A percentile compares a stretch with the other conserved stretches of the same genome.
Evolutionary conservation across 306 rosid species (phyloP).

Genomic region (Fagus crenata): DNA sequence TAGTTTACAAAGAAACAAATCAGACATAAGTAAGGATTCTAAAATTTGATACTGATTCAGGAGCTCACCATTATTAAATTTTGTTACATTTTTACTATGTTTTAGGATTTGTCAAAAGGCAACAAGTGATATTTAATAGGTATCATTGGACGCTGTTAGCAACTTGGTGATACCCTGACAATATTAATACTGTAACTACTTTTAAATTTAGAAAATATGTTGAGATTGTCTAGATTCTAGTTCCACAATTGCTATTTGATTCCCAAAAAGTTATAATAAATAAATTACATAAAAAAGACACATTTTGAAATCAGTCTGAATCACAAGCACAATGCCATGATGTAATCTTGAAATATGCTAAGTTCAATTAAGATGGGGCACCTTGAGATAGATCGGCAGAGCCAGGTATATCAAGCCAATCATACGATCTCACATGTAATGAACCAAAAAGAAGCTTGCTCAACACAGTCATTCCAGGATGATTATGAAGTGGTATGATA

Average conservation of each 20-base stretch:
- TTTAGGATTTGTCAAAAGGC: not conserved
- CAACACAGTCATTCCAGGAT: slow-evolving; percentile 90
- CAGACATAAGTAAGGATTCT: not conserved
- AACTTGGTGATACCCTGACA: not conserved
- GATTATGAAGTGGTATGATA: slow-evolving; percentile 79
- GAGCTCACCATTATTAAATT: not conserved
- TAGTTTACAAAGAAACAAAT: not conserved
- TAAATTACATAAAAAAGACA: not conserved
- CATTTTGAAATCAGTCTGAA: not conserved
- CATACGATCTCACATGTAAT: slow-evolving; percentile 61
- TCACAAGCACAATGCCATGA: slow-evolving; percentile 5
- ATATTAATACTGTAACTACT: not conserved
- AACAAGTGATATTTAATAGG: not conserved
- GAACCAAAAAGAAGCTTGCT: slow-evolving; percentile 89
- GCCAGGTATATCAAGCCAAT: slow-evolving; percentile 70
- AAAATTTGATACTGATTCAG: not conserved
- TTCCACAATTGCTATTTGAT: not conserved
- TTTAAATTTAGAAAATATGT: not conserved
- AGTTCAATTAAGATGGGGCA: slow-evolving; percentile 23
- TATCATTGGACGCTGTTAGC: not conserved
- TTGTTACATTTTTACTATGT: not conserved
- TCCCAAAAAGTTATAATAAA: not conserved
- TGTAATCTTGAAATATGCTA: slow-evolving; percentile 16
- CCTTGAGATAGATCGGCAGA: slow-evolving; percentile 54
- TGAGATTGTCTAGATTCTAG: not conserved